A percentile compares a stretch with the other conserved stretches of the same genome.
These are phyloP conservation scores for Leccinellum luteum DNA, from an alignment of 768 basidiomycete species.

Conservation along the genomic window DNA sequence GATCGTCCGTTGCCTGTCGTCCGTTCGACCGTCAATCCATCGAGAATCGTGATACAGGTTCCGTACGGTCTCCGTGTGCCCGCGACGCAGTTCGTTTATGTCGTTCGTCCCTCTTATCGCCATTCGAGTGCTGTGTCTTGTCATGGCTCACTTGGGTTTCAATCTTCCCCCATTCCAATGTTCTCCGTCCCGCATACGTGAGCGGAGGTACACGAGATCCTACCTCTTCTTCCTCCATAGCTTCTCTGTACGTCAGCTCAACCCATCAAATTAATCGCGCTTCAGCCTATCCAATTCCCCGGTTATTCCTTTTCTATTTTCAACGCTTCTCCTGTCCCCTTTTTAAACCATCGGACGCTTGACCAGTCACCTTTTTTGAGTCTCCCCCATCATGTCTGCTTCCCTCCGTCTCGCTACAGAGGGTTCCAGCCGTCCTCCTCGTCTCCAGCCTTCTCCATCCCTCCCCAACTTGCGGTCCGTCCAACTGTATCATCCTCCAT, in stretches of 20 bases:
- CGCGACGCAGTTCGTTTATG: conserved; percentile 5
- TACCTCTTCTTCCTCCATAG: conserved; percentile 18
- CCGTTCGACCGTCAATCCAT: conserved; percentile 12
- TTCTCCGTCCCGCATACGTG: conserved; percentile 19
- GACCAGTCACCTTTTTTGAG: conserved; percentile 30
- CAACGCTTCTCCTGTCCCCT: conserved; percentile 29
- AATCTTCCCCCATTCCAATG: conserved; percentile 17
- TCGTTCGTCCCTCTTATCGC: conserved; percentile 11
- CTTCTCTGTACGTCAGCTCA: conserved; percentile 38
- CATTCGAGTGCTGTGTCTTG: conserved; percentile 4
- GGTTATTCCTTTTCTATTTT: conserved; percentile 35
- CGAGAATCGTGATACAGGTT: conserved; percentile 4
- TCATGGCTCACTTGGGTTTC: conserved; percentile 16
- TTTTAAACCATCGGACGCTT: conserved; percentile 32
- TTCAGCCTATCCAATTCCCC: conserved; percentile 30
- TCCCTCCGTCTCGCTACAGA: conserved; percentile 24
- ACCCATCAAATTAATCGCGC: conserved; percentile 32
- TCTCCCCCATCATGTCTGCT: conserved; percentile 27
- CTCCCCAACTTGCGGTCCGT: conserved; percentile 67
- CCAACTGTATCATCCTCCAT: not conserved
- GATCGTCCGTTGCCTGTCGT: conserved; percentile 6
- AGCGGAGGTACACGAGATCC: conserved; percentile 25
- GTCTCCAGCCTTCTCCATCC: conserved; percentile 64
- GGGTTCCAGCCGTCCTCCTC: conserved; percentile 37
- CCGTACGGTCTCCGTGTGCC: not conserved